These are phyloP conservation scores for Tetrapisispora iriomotensis DNA, from an alignment of 805 yeast genomes.

Conservation along the genomic window DNA sequence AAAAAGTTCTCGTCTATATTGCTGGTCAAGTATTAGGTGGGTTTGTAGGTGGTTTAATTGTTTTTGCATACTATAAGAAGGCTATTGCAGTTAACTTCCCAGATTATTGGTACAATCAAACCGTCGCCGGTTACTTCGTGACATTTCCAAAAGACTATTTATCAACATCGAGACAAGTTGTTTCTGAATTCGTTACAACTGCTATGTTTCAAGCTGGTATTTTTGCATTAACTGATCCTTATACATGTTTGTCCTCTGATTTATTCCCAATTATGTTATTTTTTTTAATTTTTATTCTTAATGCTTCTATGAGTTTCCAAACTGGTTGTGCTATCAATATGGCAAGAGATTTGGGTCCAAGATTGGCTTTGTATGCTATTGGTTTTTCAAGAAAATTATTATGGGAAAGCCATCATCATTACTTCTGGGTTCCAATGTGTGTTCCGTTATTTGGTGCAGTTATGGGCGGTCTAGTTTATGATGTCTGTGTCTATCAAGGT, in stretches of 20 bases:
- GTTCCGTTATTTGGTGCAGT: slow-evolving; percentile 42
- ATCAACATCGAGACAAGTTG: slow-evolving; percentile 35
- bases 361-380: slow-evolving; percentile 38
- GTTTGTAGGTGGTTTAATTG: slow-evolving; percentile 36
- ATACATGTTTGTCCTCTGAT: slow-evolving; percentile 37
- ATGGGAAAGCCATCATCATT: slow-evolving; percentile 33
- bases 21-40: slow-evolving; percentile 42
- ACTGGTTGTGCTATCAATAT: slow-evolving; percentile 48
- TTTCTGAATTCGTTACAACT: slow-evolving; percentile 39
- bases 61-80: slow-evolving; percentile 37
- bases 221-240: slow-evolving; percentile 43
- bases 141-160: slow-evolving; percentile 36
- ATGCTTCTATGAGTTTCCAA: slow-evolving; percentile 40
- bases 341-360: slow-evolving; percentile 48
- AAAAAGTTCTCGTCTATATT: slow-evolving; percentile 37
- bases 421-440: slow-evolving; percentile 45
- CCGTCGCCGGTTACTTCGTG: slow-evolving; percentile 38
- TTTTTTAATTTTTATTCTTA: slow-evolving; percentile 36
- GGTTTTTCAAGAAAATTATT: slow-evolving; percentile 37
- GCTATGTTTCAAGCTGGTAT: slow-evolving; percentile 38
- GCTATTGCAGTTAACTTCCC: slow-evolving; percentile 25
- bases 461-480: slow-evolving; percentile 43
- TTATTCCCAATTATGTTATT: slow-evolving; percentile 40
- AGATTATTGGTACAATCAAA: slow-evolving; percentile 19
- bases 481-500: slow-evolving; percentile 41